Evolutionary conservation across 768 basidiomycete species (phyloP), one percentile per base, ranked within the genome.

Genomic region (Suillus placidus): DNA sequence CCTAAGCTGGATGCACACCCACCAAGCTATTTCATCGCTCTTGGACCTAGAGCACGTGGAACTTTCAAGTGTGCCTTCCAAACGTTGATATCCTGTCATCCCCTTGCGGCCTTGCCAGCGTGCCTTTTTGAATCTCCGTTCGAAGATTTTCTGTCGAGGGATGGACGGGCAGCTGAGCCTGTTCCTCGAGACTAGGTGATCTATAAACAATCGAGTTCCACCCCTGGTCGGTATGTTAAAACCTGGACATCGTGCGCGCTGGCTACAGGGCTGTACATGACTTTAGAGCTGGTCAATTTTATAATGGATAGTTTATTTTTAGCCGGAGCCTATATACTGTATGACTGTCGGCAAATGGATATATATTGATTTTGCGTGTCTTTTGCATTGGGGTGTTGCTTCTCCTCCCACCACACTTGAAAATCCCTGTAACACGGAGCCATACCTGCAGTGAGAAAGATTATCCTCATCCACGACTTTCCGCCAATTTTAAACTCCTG

Each of bases 401-500:
- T 38, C 57, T 40, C 38, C 58, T 60, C 58, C 58, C 58, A 60
- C 40, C 38, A 60, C 20, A 18, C 18, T 32, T 55, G 34, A 4
- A 34, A n/a, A 10, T 37, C 7, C 6, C n/a, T 40, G 8, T 16
- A 3, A 60, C 38, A 12, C 16, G 38, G 56, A n/a, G 10, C 32
- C 61, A 34, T 13, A 37, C 13, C 12, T 12, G 13, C 52, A 35
- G 26, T 62, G 18, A 34, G 54, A 55, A 35, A 34, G 34, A n/a
- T 4, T 42, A 47, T 30, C 32, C 45, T 34, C 23, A 26, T n/a
- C 23, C 3, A 54, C n/a, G 40, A 30, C 26, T 8, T 32, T 12
- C 51, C 30, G 18, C 65, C 62, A 66, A 64, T 32, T 42, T 51
- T 64, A 66, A 63, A 45, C 37, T 32, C 35, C 47, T 34, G 51